These are phyloP conservation scores for Coniferiporia sulphurascens DNA, from an alignment of 1,284 basidiomycete genomes.

Conservation along the genomic window DNA sequence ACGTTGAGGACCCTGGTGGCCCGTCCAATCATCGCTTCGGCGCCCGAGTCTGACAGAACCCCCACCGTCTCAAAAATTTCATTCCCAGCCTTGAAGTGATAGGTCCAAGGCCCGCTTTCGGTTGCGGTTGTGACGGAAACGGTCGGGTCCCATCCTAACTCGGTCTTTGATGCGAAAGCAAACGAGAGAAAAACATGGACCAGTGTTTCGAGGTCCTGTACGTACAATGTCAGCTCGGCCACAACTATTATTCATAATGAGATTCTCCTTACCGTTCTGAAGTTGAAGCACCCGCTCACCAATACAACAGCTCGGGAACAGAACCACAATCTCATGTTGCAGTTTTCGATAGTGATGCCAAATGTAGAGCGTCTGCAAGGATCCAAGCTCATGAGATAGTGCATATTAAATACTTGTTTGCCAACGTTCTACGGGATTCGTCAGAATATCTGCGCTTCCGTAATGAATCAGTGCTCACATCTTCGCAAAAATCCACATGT, in stretches of 20 bases:
- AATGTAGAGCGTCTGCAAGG: conserved; percentile 19
- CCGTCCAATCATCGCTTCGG: neutral
- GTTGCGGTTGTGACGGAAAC: neutral
- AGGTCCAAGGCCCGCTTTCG: neutral
- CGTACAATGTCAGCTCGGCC: neutral
- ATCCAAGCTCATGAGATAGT: conserved; percentile 18
- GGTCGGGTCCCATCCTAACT: neutral
- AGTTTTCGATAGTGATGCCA: conserved; percentile 18
- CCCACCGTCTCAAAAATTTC: neutral
- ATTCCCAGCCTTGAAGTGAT: neutral
- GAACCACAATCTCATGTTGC: neutral
- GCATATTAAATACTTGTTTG: conserved; percentile 16
- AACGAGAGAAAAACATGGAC: neutral
- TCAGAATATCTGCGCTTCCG: neutral
- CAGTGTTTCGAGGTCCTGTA: neutral
- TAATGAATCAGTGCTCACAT: neutral
- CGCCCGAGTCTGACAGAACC: neutral
- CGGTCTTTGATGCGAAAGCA: neutral
- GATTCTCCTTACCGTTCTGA: neutral
- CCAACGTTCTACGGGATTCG: conserved; percentile 13
- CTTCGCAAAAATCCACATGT: neutral
- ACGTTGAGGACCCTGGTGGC: neutral
- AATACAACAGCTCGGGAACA: neutral
- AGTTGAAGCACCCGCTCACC: neutral
- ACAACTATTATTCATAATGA: neutral